These are phyloP conservation scores for Colletotrichum theobromicola DNA, from an alignment of 2,329 filamentous ascomycete genomes.

Conservation along the genomic window DNA sequence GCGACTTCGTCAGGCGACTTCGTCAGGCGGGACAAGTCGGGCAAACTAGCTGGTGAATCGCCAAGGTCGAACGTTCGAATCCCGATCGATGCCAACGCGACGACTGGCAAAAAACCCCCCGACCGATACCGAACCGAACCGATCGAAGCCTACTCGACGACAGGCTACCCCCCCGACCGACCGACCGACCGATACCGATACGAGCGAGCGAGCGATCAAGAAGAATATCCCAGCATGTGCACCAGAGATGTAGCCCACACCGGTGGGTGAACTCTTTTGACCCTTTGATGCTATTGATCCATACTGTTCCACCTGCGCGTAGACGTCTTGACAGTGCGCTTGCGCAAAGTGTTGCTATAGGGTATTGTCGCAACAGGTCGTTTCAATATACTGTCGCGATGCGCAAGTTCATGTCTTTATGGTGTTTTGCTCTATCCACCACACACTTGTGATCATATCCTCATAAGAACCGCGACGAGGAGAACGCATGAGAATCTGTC, in stretches of 20 bases:
- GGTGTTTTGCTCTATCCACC: neutral
- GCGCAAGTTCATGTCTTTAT: neutral
- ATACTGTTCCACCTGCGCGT: neutral
- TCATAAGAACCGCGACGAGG: neutral
- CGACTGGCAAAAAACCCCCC: neutral
- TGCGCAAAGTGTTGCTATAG: neutral
- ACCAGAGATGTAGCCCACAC: constrained; percentile 7
- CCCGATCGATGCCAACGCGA: neutral
- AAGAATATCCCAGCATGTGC: neutral
- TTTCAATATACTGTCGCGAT: neutral
- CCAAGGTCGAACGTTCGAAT: neutral
- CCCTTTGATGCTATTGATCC: neutral
- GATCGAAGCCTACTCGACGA: no score
- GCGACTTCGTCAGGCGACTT: neutral
- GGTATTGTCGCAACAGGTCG: neutral
- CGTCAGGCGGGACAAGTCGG: neutral
- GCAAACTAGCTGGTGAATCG: neutral
- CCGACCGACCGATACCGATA: neutral
- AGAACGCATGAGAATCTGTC: neutral
- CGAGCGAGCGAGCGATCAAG: neutral
- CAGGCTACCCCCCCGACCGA: neutral
- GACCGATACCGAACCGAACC: neutral
- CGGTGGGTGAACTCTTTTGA: neutral
- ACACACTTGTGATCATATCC: neutral
- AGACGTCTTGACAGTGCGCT: neutral